phyloP scores from a whole-genome alignment of 768 basidiomycete genomes.

The Podaxis pistillaris region DNA sequence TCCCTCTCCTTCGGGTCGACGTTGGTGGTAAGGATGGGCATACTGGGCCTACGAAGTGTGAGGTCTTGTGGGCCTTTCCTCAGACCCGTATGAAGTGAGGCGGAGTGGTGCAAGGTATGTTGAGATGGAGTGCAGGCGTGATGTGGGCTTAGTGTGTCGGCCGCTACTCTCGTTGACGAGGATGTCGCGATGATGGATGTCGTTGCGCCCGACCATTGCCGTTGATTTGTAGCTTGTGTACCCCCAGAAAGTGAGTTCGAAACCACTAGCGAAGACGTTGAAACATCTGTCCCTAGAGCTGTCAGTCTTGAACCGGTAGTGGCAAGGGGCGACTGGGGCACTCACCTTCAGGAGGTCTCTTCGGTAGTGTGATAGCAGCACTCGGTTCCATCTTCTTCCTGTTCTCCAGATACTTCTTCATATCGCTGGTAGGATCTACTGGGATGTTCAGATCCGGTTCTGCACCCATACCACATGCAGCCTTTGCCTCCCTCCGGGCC shows the following conservation, averaged over 20 bases:
- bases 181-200: neutral
- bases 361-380: neutral
- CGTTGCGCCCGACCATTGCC: neutral
- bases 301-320: neutral
- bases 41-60: constrained; percentile 24
- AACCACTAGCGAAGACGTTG: neutral
- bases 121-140: constrained; percentile 11
- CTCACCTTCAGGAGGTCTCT: neutral
- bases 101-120: constrained; percentile 20
- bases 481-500: constrained; percentile 18
- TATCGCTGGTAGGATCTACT: constrained; percentile 16
- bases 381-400: constrained; percentile 9
- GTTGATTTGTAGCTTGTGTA: neutral
- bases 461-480: neutral
- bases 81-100: constrained; percentile 25
- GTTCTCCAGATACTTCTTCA: constrained; percentile 17
- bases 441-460: constrained; percentile 12
- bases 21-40: constrained; percentile 22
- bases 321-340: no score
- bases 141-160: constrained; percentile 11
- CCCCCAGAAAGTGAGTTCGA: neutral
- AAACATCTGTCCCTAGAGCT: neutral
- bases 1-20: neutral
- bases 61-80: constrained; percentile 15
- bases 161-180: neutral